These are phyloP conservation scores for Clonostachys chloroleuca DNA, from an alignment of 2,329 filamentous ascomycete genomes.

Conservation along the genomic window DNA sequence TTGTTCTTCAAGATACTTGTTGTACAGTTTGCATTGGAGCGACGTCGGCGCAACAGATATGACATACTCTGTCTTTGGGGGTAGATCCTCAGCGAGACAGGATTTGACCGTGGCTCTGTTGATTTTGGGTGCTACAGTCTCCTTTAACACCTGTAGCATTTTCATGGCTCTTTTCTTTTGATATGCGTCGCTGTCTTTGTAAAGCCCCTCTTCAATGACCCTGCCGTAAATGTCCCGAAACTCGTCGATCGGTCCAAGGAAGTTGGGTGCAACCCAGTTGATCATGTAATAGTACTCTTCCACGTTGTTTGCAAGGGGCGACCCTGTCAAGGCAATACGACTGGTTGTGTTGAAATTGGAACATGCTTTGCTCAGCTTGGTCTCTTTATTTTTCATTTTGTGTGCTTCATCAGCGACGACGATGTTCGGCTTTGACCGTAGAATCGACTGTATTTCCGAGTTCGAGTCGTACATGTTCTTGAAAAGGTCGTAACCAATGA, in stretches of 20 bases:
- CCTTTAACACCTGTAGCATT: conserved; percentile 66
- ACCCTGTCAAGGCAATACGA: conserved; percentile 82
- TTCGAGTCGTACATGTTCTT: conserved; percentile 19
- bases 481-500: conserved; percentile 73
- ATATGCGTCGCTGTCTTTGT: conserved; percentile 50
- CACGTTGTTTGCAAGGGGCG: conserved; percentile 80
- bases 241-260: conserved; percentile 62
- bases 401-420: conserved; percentile 87
- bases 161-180: conserved; percentile 59
- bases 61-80: conserved; percentile 76
- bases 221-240: conserved; percentile 68
- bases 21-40: conserved; percentile 62
- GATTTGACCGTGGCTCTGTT: conserved; percentile 65
- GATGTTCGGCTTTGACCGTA: conserved; percentile 62
- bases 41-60: conserved; percentile 67
- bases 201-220: conserved; percentile 71
- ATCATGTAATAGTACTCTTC: conserved; percentile 84
- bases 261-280: conserved; percentile 78
- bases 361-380: conserved; percentile 49
- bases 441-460: conserved; percentile 30
- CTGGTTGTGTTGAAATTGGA: conserved; percentile 59
- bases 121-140: conserved; percentile 72
- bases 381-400: conserved; percentile 61
- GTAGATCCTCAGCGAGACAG: conserved; percentile 62
- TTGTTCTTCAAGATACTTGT: conserved; percentile 21